A percentile compares a stretch with the other conserved stretches of the same genome.
Conservation (phyloP, 495 filamentous ascomycete genomes). For the Penicillium ucsense region DNA sequence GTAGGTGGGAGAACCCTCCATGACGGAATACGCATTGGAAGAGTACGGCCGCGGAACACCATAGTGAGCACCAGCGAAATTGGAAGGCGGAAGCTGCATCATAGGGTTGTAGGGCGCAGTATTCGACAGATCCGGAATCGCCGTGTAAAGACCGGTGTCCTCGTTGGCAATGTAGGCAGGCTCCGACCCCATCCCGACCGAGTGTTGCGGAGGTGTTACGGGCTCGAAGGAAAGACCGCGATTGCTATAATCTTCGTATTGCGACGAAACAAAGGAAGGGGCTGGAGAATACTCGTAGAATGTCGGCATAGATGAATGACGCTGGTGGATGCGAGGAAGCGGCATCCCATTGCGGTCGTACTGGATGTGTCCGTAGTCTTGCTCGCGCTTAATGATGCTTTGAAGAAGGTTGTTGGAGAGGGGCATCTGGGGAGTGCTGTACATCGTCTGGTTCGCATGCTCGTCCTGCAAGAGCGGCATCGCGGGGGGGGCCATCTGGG, state of each 20-base stretch:
- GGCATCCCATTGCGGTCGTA: slow-evolving; percentile 90
- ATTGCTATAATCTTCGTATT: slow-evolving; percentile 95
- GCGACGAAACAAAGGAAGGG: slow-evolving; percentile 92
- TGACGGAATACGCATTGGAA: slow-evolving; percentile 84
- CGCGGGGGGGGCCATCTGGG: slow-evolving; percentile 57
- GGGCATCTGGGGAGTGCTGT: slow-evolving; percentile 47
- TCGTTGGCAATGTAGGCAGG: slow-evolving; percentile 97
- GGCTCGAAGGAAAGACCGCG: slow-evolving; percentile 94
- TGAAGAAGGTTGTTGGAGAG: slow-evolving; percentile 52
- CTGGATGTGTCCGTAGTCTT: slow-evolving; percentile 64
- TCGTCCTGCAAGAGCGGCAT: slow-evolving; percentile 79
- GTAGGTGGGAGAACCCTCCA: slow-evolving; percentile 96
- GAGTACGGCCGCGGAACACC: slow-evolving; percentile 57
- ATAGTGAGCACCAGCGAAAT: slow-evolving; percentile 67
- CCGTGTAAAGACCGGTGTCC: slow-evolving; percentile 89
- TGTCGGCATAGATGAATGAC: slow-evolving; percentile 93
- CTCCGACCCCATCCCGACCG: slow-evolving; percentile 66
- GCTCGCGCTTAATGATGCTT: slow-evolving; percentile 72
- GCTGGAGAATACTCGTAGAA: slow-evolving; percentile 98
- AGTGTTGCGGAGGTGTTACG: slow-evolving; percentile 87
- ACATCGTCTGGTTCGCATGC: slow-evolving; percentile 62
- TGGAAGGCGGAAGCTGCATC: slow-evolving; percentile 86
- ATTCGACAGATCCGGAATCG: slow-evolving; percentile 70
- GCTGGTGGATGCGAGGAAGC: slow-evolving; percentile 69
- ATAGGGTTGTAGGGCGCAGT: slow-evolving; percentile 57